These are phyloP conservation scores for Luzula sylvatica DNA, from an alignment of 176 grass and related monocot genomes.

Conservation along the genomic window DNA sequence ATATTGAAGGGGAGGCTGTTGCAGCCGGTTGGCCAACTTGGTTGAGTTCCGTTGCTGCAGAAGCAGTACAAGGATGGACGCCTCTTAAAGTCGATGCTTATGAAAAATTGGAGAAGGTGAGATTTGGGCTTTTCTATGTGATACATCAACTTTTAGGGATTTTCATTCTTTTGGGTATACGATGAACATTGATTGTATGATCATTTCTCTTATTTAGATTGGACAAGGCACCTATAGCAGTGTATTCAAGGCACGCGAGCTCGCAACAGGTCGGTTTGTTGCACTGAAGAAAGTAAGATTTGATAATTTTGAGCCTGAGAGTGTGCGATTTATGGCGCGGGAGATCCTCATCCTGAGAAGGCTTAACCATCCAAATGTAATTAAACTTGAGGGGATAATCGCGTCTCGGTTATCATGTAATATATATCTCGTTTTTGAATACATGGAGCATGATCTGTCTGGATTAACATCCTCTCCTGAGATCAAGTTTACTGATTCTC, in stretches of 20 bases:
- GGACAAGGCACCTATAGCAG: constrained; percentile 47
- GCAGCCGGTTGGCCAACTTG: constrained; percentile 82
- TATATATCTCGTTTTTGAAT: constrained; percentile 49
- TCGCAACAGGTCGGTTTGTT: constrained; percentile 31
- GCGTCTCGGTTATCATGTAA: constrained; percentile 34
- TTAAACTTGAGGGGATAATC: constrained; percentile 46
- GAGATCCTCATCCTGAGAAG: constrained; percentile 43
- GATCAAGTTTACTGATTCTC: constrained; percentile 35
- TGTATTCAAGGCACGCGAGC: constrained; percentile 38
- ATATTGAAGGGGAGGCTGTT: constrained; percentile 48
- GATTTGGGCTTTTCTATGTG: not conserved
- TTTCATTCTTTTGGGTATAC: too few species aligned
- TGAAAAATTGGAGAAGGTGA: constrained; percentile 85
- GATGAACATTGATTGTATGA: too few species aligned
- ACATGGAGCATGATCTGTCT: constrained; percentile 50
- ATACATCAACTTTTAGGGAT: not conserved
- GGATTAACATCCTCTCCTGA: constrained; percentile 33
- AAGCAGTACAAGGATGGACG: constrained; percentile 89
- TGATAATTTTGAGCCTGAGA: constrained; percentile 38
- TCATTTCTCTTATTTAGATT: constrained; percentile 25
- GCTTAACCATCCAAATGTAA: constrained; percentile 41
- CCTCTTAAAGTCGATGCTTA: constrained; percentile 69
- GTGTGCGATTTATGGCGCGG: constrained; percentile 35
- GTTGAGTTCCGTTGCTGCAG: constrained; percentile 76
- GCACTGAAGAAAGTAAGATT: constrained; percentile 44